Conservation (phyloP, 192 early-diverging fungal genomes). For the Backusella sp. region DNA sequence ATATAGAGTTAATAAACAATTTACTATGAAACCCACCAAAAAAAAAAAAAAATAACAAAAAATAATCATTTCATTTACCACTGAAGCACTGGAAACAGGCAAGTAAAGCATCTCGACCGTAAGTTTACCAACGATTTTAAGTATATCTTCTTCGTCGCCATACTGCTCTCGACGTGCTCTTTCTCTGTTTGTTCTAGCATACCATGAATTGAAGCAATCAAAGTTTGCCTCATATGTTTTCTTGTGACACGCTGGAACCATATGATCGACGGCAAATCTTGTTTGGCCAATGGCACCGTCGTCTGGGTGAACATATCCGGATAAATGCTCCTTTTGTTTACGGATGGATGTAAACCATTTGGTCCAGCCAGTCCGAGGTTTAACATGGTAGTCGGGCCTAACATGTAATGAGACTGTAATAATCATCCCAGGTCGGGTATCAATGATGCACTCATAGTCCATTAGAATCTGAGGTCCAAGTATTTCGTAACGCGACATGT, state of each 20-base stretch:
- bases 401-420: slow-evolving; percentile 25
- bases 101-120: slow-evolving; percentile 27
- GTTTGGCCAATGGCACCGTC: slow-evolving; percentile 32
- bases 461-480: slow-evolving; percentile 19
- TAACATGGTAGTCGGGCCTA: slow-evolving; percentile 26
- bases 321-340: slow-evolving; percentile 22
- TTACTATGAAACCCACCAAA: background rate
- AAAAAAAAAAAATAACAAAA: background rate
- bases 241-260: slow-evolving; percentile 22
- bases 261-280: slow-evolving; percentile 23
- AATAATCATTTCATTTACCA: slow-evolving; percentile 11
- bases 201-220: slow-evolving; percentile 35
- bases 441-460: slow-evolving; percentile 26
- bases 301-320: slow-evolving; percentile 26
- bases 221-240: slow-evolving; percentile 27
- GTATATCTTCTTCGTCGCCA: slow-evolving; percentile 25
- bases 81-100: slow-evolving; percentile 19
- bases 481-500: slow-evolving; percentile 22
- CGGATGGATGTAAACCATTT: slow-evolving; percentile 24
- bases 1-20: background rate
- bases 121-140: slow-evolving; percentile 28
- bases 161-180: slow-evolving; percentile 13
- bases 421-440: slow-evolving; percentile 22
- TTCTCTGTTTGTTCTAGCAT: slow-evolving; percentile 15
- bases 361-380: slow-evolving; percentile 14